Conservation (phyloP, 495 filamentous ascomycete species). For the Cryomyces antarcticus region DNA sequence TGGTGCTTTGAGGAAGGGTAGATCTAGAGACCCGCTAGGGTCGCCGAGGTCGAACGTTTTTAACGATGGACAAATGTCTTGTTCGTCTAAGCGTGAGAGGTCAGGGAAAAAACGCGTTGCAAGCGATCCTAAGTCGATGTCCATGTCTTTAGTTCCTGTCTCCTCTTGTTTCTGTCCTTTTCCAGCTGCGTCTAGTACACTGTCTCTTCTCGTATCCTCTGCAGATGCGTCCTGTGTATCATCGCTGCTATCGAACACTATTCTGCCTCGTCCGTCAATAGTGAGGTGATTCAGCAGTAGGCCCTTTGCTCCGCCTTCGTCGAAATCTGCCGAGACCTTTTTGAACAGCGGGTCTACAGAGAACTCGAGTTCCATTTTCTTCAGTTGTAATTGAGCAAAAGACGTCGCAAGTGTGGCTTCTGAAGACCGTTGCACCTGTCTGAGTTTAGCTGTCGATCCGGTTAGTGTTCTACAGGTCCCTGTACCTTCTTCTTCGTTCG, state of each 20-base stretch:
- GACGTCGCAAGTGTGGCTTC: constrained; percentile 81
- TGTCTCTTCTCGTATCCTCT: constrained; percentile 18
- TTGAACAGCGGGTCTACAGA: constrained; percentile 95
- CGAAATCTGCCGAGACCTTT: constrained; percentile 93
- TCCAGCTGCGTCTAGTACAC: constrained; percentile 16
- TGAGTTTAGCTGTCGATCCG: constrained; percentile 10
- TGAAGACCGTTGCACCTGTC: constrained; percentile 51
- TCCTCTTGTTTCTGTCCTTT: constrained; percentile 20
- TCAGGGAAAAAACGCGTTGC: constrained; percentile 74
- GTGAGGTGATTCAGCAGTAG: constrained; percentile 84
- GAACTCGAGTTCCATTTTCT: constrained; percentile 95
- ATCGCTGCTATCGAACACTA: constrained; percentile 96
- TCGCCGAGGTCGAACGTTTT: constrained; percentile 84
- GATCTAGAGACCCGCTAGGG: constrained; percentile 60
- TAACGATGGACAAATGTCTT: constrained; percentile 88
- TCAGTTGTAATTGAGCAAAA: constrained; percentile 73
- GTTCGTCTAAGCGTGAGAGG: constrained; percentile 49
- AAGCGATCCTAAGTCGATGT: constrained; percentile 59
- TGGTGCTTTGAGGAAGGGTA: constrained; percentile 76
- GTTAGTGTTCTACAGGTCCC: constrained; percentile 11
- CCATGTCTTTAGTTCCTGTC: constrained; percentile 29
- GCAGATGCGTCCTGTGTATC: constrained; percentile 46
- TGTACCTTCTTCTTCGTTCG: constrained; percentile 51
- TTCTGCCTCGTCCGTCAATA: constrained; percentile 76
- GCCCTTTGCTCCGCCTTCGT: constrained; percentile 94